Conservation (phyloP, 306 rosid genomes). For the Echinosophora koreensis region DNA sequence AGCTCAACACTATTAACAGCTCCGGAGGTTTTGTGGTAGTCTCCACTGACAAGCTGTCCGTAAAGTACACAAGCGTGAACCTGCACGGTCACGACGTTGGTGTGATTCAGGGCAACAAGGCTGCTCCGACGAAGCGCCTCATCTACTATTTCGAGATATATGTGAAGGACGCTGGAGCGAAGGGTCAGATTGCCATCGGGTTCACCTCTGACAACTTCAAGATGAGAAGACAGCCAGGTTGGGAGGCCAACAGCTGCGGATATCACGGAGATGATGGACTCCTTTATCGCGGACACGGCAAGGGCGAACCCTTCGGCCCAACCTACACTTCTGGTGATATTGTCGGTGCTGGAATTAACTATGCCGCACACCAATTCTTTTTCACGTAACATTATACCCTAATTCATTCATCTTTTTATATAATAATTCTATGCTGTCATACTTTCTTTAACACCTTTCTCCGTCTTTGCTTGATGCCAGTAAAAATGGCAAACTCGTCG, state of each 20-base stretch:
- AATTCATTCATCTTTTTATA: too few relatives aligned
- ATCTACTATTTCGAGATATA: conserved; percentile 90
- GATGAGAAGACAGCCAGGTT: conserved; percentile 99
- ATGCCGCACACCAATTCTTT: conserved; percentile 83
- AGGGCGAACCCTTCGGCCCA: conserved; percentile 88
- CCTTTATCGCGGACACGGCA: conserved; percentile 83
- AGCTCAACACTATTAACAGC: conserved; percentile 91
- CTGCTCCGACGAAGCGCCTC: conserved; percentile 82
- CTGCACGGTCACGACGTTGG: conserved; percentile 98
- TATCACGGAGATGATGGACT: conserved; percentile 97
- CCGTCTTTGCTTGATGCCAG: conserved; percentile 16
- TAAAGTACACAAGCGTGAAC: conserved; percentile 72
- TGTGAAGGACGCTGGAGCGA: conserved; percentile 89
- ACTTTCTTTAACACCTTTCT: too few relatives aligned
- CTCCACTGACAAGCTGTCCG: conserved; percentile 83
- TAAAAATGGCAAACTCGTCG: conserved; percentile 87
- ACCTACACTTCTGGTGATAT: conserved; percentile 82
- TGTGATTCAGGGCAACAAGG: conserved; percentile 81
- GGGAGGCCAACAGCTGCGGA: conserved; percentile 98
- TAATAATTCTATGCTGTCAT: too few relatives aligned
- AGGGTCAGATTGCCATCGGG: conserved; percentile 91
- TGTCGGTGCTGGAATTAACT: conserved; percentile 98
- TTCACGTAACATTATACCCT: conserved; percentile 68
- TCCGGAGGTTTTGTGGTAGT: conserved; percentile 91
- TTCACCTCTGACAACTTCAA: conserved; percentile 85